Base-by-base conservation (phyloP, 1,284 basidiomycete species). In the Ceratobasidium sp. region DNA sequence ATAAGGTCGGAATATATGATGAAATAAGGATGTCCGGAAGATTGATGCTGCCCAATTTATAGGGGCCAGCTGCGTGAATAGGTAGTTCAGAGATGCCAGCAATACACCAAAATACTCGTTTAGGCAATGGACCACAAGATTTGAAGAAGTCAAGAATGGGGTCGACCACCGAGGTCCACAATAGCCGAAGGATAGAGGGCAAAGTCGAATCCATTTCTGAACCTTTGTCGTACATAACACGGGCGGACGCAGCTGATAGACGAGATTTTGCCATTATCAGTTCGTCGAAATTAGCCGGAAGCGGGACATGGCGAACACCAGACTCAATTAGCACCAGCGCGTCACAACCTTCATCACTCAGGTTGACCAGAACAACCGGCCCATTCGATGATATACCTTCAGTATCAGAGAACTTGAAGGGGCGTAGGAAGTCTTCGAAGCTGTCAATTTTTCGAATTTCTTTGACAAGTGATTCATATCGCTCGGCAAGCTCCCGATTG, bases 361-460 rank as follows among this genome's bases (percentile, higher is more conserved):
- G 26, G 68, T 79, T 79, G 18, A 79, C 40, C 42, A 79, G 20
- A 26, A 79, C 46, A 20, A 79, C 53, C 7, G 79, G 79, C 1
- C 79, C 77, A 13, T 40, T 33, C 18, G 49, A 3, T 12, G 77
- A 77, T 28, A 69, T 70, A n/a, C 58, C 20, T 7, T 23, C 13
- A 3, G 78, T 51, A 12, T 73, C 53, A 15, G 71, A 40, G 15
- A 63, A 66, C 28, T 49, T 61, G 6, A 44, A 61, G 10, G 70
- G 76, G 20, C 56, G 68, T 42, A 80, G 68, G 46, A 78, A 80
- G n/a, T 56, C 56, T 13, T 55, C 46, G 42, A 80, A 80, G 7
- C 70, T 77, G 7, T 63, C 49, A 12, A 80, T 12, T 44, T 53
- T 44, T 1, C 79, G 77, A n/a, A 68, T 67, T 49, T 80, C 23